phyloP scores from a whole-genome alignment of 768 basidiomycete species.

The Chalciporus sphaerocephalus region DNA sequence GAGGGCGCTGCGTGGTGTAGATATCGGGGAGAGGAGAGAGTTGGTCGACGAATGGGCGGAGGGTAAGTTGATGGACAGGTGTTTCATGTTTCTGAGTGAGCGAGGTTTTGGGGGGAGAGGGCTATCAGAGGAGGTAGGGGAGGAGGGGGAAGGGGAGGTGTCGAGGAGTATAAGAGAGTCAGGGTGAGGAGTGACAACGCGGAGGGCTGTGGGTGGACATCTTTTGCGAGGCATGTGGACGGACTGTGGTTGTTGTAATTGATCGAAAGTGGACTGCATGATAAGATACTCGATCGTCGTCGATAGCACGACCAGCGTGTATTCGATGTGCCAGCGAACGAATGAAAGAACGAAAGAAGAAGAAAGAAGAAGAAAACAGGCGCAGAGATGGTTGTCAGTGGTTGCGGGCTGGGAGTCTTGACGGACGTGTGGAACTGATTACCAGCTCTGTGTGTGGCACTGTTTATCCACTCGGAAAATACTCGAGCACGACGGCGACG shows the following conservation, averaged over 20 bases:
- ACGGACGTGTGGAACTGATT: background rate
- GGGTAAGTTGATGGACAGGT: slow-evolving; percentile 64
- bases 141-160: slow-evolving; percentile 48
- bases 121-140: slow-evolving; percentile 45
- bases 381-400: background rate
- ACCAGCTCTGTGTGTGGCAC: background rate
- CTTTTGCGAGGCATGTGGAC: slow-evolving; percentile 43
- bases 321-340: slow-evolving; percentile 17
- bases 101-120: slow-evolving; percentile 42
- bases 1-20: slow-evolving; percentile 31
- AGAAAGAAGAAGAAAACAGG: background rate
- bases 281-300: slow-evolving; percentile 20
- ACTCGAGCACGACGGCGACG: background rate
- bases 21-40: slow-evolving; percentile 40
- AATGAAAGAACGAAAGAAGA: slow-evolving; percentile 1
- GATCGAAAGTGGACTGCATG: slow-evolving; percentile 24
- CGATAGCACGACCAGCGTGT: slow-evolving; percentile 36
- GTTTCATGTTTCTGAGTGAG: slow-evolving; percentile 67
- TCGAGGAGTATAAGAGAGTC: slow-evolving; percentile 48
- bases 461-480: background rate
- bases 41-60: slow-evolving; percentile 55
- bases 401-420: too few species aligned
- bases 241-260: slow-evolving; percentile 26
- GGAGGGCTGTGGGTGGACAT: slow-evolving; percentile 52
- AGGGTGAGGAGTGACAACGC: slow-evolving; percentile 52